These are phyloP conservation scores for Euptelea pleiosperma DNA, from an alignment of 164 flowering plant species.

Conservation along the genomic window DNA sequence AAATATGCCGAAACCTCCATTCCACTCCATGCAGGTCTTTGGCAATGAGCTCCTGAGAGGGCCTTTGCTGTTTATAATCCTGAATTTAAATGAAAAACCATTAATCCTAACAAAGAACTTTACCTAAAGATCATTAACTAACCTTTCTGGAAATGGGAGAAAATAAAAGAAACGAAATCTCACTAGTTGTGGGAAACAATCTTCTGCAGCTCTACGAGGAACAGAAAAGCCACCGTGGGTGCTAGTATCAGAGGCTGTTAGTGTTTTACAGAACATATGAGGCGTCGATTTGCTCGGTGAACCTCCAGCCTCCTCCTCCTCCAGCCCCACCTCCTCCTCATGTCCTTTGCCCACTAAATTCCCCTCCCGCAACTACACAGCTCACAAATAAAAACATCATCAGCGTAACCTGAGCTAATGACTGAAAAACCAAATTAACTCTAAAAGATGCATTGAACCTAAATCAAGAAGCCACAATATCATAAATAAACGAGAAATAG, in stretches of 20 bases:
- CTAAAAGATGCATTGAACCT: not conserved
- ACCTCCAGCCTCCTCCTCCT: slow-evolving; percentile 49
- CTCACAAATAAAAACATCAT: slow-evolving; percentile 8
- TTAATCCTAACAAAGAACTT: not conserved
- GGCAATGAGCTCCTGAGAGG: slow-evolving; percentile 90
- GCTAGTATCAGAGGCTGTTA: slow-evolving; percentile 96
- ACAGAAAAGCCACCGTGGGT: slow-evolving; percentile 99
- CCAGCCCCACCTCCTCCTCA: slow-evolving; percentile 39
- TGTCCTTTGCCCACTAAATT: slow-evolving; percentile 44
- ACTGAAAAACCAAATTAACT: too few species aligned
- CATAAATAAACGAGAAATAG: not conserved
- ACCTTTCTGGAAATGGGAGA: not conserved
- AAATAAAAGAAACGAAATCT: slow-evolving; percentile 11
- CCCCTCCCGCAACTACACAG: slow-evolving; percentile 36
- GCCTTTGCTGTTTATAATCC: slow-evolving; percentile 90
- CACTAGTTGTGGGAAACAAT: slow-evolving; percentile 91
- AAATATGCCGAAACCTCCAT: slow-evolving; percentile 96
- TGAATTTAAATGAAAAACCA: slow-evolving; percentile 24
- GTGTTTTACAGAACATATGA: slow-evolving; percentile 97
- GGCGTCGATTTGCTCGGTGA: slow-evolving; percentile 63
- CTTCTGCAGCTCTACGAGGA: slow-evolving; percentile 98
- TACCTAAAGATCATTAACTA: not conserved
- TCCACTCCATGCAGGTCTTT: slow-evolving; percentile 91
- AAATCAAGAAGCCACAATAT: slow-evolving; percentile 4
- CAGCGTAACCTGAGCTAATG: slow-evolving; percentile 2